A percentile compares a stretch with the other conserved stretches of the same genome.
Evolutionary conservation across 345 rosid genomes (phyloP).

Genomic region (Euphorbia pulcherrima): DNA sequence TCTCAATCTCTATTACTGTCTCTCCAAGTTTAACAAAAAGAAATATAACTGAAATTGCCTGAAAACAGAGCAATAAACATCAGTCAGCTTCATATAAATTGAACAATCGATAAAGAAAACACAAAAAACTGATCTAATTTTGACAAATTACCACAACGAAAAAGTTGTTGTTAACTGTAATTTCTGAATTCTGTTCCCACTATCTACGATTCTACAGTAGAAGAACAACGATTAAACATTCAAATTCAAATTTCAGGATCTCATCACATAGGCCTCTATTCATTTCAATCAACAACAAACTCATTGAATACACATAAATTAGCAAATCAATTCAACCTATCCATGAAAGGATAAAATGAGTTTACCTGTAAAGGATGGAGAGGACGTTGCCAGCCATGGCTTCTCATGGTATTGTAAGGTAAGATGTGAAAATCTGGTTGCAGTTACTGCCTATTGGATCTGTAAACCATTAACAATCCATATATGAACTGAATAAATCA

Average conservation of each 20-base stretch:
- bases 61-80: conserved; percentile 19
- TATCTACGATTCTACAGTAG: conserved; percentile 60
- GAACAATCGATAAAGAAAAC: not conserved
- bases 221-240: not conserved
- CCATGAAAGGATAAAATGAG: not conserved
- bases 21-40: conserved; percentile 66
- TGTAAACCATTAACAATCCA: conserved; percentile 10
- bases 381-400: conserved; percentile 98
- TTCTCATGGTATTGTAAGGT: conserved; percentile 36
- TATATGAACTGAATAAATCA: not conserved
- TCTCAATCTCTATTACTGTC: too few species aligned
- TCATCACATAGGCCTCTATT: not conserved
- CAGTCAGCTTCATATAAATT: not conserved
- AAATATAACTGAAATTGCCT: conserved; percentile 73
- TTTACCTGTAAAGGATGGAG: conserved; percentile 78
- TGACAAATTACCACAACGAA: conserved; percentile 59
- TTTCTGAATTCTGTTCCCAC: conserved; percentile 72
- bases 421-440: not conserved
- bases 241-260: not conserved
- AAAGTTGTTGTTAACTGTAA: conserved; percentile 53
- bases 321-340: not conserved
- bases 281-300: not conserved
- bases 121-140: not conserved
- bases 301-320: not conserved
- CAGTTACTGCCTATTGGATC: conserved; percentile 5